Base-by-base conservation (phyloP, 768 basidiomycete genomes). In the Lactarius vividus region DNA sequence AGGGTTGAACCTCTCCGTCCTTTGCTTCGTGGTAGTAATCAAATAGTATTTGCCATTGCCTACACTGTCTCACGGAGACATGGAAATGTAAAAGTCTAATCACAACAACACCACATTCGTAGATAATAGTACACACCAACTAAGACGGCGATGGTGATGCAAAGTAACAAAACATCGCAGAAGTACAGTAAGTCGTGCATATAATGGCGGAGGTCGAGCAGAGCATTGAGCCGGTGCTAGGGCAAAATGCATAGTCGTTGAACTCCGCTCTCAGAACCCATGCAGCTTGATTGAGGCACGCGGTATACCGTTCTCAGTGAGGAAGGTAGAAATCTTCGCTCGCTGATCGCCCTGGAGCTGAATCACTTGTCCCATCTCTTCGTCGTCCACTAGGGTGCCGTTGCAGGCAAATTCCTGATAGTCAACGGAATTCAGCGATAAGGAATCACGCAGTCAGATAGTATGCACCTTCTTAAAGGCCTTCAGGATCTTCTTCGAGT, bases 301-400 rank as follows among this genome's bases (percentile, higher is more conserved):
- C 62, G 86, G 83, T 58, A 96, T 83, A 58, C 91, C 92, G 70
- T 93, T 88, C 73, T 91, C 88, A 67, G 83, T 81, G 71, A 99
- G 87, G 84, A 98, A 98, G 57, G 81, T 85, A 61, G 85, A 86
- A 70, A 98, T 96, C 83, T 96, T 95, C 75, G 83, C 77, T 59
- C 97, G 86, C 78, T 99, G 97, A 79, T 99, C 97, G 68, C 97
- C 97, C 77, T 98, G 97, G 70, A 99, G 88, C 80, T 99, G 97
- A 74, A 99, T 93, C 76, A 99, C 93, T 80, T 95, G 85, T 63
- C 97, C 97, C 81, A 94, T 87, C 80, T 95, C 93, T 77, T 92
- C 92, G 79, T 97, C 93, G 61, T 95, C 92, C 70, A 97, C 92
- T 72, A 99, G 85, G 59, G 91, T 96, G 71, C 97, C 97, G 79